Base-by-base conservation (phyloP, 139 green algal species). In the Trebouxia sp. region DNA sequence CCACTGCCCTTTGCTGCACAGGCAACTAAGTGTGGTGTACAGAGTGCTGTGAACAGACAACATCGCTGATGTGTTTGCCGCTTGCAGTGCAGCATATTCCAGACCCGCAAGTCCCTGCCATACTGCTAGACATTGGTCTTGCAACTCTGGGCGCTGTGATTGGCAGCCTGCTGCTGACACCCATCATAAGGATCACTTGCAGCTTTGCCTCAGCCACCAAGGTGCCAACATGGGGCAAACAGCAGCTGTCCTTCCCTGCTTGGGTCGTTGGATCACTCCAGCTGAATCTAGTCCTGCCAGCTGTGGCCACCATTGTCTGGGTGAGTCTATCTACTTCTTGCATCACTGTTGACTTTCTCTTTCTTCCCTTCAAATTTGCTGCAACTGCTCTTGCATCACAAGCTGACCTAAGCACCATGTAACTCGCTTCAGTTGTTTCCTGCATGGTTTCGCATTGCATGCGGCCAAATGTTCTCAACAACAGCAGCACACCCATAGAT, bases 41-140 rank as follows among this genome's bases (percentile, higher is more conserved):
- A n/a, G n/a, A n/a, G n/a, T n/a, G n/a, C n/a, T n/a, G 17, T 28
- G 22, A 43, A 32, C 65, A 39, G 4, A 2, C 14, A 3, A 41
- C 42, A 51, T 28, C 41, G n/a, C 26, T 39, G 24, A 51, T 37
- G 28, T 22, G 39, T 51, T 38, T 39, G 26, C 26, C 28, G 26
- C 69, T 56, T 51, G 69, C 69, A 77, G 42, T 72, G 62, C 62
- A 72, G 62, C 62, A 72, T 72, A 35, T 43, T 32, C 62, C 37
- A 26, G 62, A 72, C 35, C 62, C 62, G 43, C 20, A 11, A 17
- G 5, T 43, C 12, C 32, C 22, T 11, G 39, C 69, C 11, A 17
- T 77, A 12, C 26, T 48, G 6, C 69, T 77, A 3, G 42, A 51
- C 1, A 20, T 55, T 12, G 41, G 39, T 11, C 69, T 77, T 8